Conservation (phyloP, 768 basidiomycete species). For the Calocera cornea region DNA sequence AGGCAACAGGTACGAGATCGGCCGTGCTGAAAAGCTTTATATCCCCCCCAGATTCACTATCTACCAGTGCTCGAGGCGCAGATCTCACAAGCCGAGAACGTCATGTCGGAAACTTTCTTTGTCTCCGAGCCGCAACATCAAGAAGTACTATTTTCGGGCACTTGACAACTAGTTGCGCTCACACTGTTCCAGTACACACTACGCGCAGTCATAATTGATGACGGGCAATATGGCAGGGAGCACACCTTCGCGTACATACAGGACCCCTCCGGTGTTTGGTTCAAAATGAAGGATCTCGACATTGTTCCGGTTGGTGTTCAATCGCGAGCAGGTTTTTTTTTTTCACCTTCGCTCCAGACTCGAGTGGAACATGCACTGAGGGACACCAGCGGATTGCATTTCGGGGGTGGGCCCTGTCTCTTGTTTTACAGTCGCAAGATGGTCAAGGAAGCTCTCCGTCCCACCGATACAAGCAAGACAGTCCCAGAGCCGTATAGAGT, state of each 20-base stretch:
- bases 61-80: background rate
- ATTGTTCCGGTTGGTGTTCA: slow-evolving; percentile 43
- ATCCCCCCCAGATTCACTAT: too few species aligned
- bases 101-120: background rate
- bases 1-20: background rate
- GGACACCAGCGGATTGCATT: slow-evolving; percentile 57
- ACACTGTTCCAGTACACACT: slow-evolving; percentile 52
- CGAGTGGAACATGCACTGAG: slow-evolving; percentile 49
- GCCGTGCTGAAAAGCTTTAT: background rate
- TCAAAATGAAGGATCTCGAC: slow-evolving; percentile 61
- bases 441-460: background rate
- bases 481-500: background rate
- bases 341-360: background rate
- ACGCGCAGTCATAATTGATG: slow-evolving; percentile 62
- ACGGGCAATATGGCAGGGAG: slow-evolving; percentile 61
- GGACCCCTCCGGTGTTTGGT: slow-evolving; percentile 50
- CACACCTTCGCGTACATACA: slow-evolving; percentile 69
- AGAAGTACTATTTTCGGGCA: background rate
- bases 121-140: background rate
- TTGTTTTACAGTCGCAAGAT: slow-evolving; percentile 45
- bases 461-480: background rate
- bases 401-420: slow-evolving; percentile 64
- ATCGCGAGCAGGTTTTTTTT: background rate
- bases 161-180: background rate
- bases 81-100: background rate